Conservation (phyloP, 208 protist genomes). For the Trichomonas gallinae region DNA sequence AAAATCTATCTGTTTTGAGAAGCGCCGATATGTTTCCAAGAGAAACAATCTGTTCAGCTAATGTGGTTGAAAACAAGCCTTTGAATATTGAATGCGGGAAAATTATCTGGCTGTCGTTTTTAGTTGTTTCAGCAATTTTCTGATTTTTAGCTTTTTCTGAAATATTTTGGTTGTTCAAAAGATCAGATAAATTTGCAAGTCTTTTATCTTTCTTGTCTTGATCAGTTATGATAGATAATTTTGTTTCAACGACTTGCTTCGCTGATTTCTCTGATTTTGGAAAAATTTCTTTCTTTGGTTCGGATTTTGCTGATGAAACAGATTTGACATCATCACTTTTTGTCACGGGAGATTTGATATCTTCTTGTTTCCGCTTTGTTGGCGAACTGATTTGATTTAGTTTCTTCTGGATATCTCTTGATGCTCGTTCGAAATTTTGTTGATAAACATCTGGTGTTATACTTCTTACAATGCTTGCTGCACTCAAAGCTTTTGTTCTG, state of each 20-base stretch:
- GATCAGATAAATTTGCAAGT: neutral
- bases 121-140: neutral
- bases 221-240: neutral
- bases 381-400: neutral
- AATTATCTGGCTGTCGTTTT: neutral
- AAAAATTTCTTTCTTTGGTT: neutral
- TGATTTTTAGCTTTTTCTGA: neutral
- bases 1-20: neutral
- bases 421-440: neutral
- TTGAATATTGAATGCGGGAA: neutral
- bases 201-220: neutral
- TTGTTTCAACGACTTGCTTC: neutral
- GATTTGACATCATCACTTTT: neutral
- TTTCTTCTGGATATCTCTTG: neutral
- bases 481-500: neutral
- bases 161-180: neutral
- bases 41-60: neutral
- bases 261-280: neutral
- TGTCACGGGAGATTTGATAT: no score
- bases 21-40: neutral
- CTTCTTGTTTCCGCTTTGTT: no score
- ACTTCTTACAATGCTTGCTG: neutral
- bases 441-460: neutral
- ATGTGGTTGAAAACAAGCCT: neutral
- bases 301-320: neutral